phyloP scores from a whole-genome alignment of 768 basidiomycete genomes.

The Guyanaporus albipodus region DNA sequence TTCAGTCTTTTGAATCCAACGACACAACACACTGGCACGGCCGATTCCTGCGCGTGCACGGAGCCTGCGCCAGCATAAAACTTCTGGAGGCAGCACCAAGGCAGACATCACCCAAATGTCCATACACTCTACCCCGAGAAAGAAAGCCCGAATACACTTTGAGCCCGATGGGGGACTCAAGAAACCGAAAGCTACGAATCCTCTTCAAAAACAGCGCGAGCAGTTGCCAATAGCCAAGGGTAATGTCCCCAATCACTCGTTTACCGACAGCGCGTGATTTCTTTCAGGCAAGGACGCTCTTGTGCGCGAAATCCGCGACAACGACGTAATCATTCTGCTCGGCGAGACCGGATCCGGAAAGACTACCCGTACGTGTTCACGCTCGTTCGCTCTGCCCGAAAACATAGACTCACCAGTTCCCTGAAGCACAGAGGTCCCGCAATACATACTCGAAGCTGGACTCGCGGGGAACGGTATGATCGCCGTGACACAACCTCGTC shows the following conservation, averaged over 20 bases:
- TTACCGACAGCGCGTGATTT: background rate
- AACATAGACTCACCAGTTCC: slow-evolving; percentile 17
- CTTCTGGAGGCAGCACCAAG: no score
- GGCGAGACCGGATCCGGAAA: slow-evolving; percentile 99
- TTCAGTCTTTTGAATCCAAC: no score
- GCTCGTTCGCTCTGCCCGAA: background rate
- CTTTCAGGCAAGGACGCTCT: slow-evolving; percentile 73
- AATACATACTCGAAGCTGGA: slow-evolving; percentile 86
- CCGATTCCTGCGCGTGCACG: background rate
- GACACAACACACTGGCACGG: background rate
- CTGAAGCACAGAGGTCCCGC: slow-evolving; percentile 79
- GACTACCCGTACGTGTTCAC: slow-evolving; percentile 81
- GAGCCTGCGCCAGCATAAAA: background rate
- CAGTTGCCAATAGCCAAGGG: slow-evolving; percentile 80
- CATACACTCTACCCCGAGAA: slow-evolving; percentile 19
- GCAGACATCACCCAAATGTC: slow-evolving; percentile 12
- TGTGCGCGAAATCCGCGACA: slow-evolving; percentile 63
- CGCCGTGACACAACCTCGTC: slow-evolving; percentile 91
- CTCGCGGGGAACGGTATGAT: slow-evolving; percentile 70
- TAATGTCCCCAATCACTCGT: slow-evolving; percentile 20
- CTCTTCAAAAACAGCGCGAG: slow-evolving; percentile 59
- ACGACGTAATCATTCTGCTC: slow-evolving; percentile 84
- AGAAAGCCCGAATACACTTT: slow-evolving; percentile 23
- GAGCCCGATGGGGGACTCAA: slow-evolving; percentile 17
- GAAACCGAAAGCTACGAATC: slow-evolving; percentile 5